Evolutionary conservation across 1,284 basidiomycete genomes (phyloP).

Genomic region (Malassezia furfur): DNA sequence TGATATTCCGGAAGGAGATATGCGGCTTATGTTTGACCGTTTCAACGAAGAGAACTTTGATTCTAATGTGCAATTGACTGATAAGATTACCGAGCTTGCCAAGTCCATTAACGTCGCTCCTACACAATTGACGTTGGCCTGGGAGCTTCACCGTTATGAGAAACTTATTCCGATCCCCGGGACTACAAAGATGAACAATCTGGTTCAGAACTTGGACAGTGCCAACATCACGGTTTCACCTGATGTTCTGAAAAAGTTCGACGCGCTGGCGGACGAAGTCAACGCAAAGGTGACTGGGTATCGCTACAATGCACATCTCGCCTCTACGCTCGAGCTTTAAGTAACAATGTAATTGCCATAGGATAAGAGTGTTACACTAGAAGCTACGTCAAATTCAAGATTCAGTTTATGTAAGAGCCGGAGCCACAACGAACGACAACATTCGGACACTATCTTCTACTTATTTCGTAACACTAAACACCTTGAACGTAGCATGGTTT

Average conservation of each 20-base stretch:
- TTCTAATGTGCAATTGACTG: conserved; percentile 55
- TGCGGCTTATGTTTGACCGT: conserved; percentile 4
- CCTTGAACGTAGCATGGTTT: not conserved
- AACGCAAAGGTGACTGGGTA: not conserved
- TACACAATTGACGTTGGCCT: conserved; percentile 58
- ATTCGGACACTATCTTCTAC: no score
- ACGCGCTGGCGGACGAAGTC: not conserved
- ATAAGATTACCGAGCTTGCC: conserved; percentile 49
- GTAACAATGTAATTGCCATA: no score
- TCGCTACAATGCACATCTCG: not conserved
- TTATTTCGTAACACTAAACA: conserved; percentile 12
- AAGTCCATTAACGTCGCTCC: conserved; percentile 49
- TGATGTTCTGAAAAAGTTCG: not conserved
- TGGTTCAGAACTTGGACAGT: not conserved
- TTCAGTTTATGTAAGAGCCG: no score
- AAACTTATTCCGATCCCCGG: conserved; percentile 55
- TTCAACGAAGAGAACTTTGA: conserved; percentile 52
- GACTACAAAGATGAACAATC: conserved; percentile 30
- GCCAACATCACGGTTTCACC: not conserved
- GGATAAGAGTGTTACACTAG: no score
- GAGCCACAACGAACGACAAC: no score
- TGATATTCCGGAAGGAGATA: conserved; percentile 26
- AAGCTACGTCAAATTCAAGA: no score
- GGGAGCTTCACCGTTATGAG: conserved; percentile 54
- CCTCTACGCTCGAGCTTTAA: not conserved